Evolutionary conservation across 2,329 filamentous ascomycete genomes (phyloP), one percentile per base, ranked within the genome.

Genomic region (Zasmidium cellare): DNA sequence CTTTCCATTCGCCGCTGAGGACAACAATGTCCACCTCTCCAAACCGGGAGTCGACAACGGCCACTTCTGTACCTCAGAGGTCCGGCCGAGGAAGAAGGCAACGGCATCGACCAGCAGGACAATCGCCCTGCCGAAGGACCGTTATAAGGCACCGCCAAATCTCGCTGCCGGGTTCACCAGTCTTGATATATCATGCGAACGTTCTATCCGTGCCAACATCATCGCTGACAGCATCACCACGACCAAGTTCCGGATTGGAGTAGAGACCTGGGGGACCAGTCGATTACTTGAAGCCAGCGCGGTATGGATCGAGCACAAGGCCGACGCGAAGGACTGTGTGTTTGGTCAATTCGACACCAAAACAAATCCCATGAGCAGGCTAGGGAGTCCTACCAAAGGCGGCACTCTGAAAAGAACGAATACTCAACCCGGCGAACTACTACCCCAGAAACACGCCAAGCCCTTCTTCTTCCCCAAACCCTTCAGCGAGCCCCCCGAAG

Each of bases 291-390:
- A 60, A 11, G 69, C 67, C 23, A 62, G 58, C 23, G 60, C 60
- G 46, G 62, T 59, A 9, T 71, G 68, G 68, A 66, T 71, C 18
- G 69, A 71, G 59, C 66, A 67, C 51, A 69, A 67, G 23, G 55
- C 57, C n/a, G 56, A 61, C n/a, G 66, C 68, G 3, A 61, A 60
- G 23, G 67, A 70, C 35, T 53, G 50, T 69, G 67, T 57, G 44
- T 70, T 69, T 41, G 68, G 68, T 2, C 67, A 69, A 35, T 69
- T 69, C 47, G 68, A 71, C 51, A 70, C 68, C 11, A 22, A 35
- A 3, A 53, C 50, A 12, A 28, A 28, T 28, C 25, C 25, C 25
- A 28, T 11, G 25, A 28, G 25, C 25, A 28, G 25, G 25, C 25
- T 28, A 28, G 54, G 28, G 9, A 45, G 49, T 45, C 25, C 44